Conservation (phyloP, 169 alveolate species). For the Plasmodium coatneyi region DNA sequence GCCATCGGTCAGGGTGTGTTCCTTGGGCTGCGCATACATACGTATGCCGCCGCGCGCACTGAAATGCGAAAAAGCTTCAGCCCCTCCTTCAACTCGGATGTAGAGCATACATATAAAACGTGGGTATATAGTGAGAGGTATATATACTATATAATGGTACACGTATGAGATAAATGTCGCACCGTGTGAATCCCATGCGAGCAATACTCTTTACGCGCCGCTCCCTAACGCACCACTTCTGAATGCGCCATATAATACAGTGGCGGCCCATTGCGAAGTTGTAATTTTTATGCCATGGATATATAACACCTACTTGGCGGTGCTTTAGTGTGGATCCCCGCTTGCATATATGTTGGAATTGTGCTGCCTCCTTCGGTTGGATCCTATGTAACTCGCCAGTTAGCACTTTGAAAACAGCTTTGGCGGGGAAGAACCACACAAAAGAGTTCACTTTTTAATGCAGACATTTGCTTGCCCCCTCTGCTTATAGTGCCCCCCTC, state of each 20-base stretch:
- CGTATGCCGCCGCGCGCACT: background rate
- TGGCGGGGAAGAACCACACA: background rate
- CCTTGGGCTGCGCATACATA: background rate
- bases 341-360: background rate
- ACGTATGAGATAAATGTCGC: background rate
- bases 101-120: background rate
- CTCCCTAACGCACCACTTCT: background rate
- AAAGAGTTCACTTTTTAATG: background rate
- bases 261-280: background rate
- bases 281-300: background rate
- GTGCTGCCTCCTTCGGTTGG: background rate
- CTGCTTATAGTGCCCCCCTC: background rate
- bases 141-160: constrained; percentile 6
- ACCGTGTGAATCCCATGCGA: background rate
- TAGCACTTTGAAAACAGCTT: background rate
- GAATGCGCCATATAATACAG: background rate
- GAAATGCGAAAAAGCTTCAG: background rate
- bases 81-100: background rate
- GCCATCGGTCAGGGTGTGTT: background rate
- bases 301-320: background rate
- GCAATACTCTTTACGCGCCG: background rate
- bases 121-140: background rate
- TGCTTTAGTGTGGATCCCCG: background rate
- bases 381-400: background rate
- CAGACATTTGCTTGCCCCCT: background rate